These are phyloP conservation scores for Trichoderma reesei DNA, from an alignment of 495 filamentous ascomycete genomes.

Conservation along the genomic window DNA sequence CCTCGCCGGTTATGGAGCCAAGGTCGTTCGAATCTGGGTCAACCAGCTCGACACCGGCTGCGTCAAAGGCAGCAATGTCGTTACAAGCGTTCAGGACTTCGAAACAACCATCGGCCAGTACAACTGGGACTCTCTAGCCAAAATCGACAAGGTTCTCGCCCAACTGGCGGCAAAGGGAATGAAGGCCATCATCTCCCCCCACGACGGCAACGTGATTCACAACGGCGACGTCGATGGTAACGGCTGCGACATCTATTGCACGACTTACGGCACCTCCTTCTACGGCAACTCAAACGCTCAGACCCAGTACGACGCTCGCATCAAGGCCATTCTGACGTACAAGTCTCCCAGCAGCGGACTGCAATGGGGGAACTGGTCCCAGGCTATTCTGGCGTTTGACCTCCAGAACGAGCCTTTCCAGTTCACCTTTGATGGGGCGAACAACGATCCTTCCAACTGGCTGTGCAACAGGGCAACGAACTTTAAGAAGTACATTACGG, in stretches of 20 bases:
- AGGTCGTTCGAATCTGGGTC: conserved; percentile 30
- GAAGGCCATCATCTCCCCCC: conserved; percentile 33
- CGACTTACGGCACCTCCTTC: conserved; percentile 22
- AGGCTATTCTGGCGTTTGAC: conserved; percentile 33
- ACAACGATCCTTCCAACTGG: conserved; percentile 24
- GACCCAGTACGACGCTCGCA: conserved; percentile 24
- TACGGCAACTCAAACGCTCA: conserved; percentile 22
- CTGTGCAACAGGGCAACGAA: conserved; percentile 23
- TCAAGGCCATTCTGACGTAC: conserved; percentile 26
- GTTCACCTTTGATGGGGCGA: conserved; percentile 14
- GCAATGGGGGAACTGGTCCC: conserved; percentile 24
- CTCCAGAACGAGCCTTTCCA: conserved; percentile 32
- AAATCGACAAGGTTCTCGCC: conserved; percentile 23
- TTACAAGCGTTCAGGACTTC: conserved; percentile 15
- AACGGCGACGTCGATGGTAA: background rate
- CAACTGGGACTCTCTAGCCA: conserved; percentile 23
- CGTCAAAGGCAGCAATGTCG: conserved; percentile 22
- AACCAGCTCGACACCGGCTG: conserved; percentile 14
- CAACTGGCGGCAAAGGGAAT: conserved; percentile 25
- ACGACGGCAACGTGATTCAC: conserved; percentile 23
- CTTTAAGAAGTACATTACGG: conserved; percentile 14
- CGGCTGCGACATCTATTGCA: conserved; percentile 22
- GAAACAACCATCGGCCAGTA: conserved; percentile 25
- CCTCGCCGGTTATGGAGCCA: conserved; percentile 22
- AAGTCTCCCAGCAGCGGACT: conserved; percentile 22